Evolutionary conservation across 257 asterid species (phyloP), one percentile per base, ranked within the genome.

Genomic region (Datura wrightii): DNA sequence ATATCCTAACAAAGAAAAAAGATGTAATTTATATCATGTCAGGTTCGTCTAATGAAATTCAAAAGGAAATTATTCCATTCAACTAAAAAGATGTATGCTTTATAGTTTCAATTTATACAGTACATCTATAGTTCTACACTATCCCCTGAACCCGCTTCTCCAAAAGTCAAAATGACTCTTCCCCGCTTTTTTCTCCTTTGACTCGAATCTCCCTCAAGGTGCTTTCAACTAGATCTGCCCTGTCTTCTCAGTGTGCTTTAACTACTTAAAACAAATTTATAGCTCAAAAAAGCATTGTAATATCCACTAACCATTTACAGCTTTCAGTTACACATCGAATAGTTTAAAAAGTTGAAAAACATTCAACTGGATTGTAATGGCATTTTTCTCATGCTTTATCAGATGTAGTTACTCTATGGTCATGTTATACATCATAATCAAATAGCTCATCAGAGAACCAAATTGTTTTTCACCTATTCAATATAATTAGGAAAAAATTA

Each of bases 41-140:
- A 76, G n/a, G 48, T 76, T 76, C 81, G 6, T 76, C 81, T 14
- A 50, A 11, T 50, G 41, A 31, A 50, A 76, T 14, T 24, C 62
- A 76, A 76, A 76, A 76, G 60, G 60, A 76, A 44, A 48, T 14
- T 13, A 50, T 13, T 62, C 81, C n/a, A 5, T 72, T 46, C 42
- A 46, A 5, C 80, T 19, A 72, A 72, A 72, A 46, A 46, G 42
- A 46, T 19, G 42, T 19, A 19, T 10, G 42, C 19, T 10, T 19
- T n/a, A 10, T 46, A 11, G 3, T 46, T 46, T 46, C 18, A 37
- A 46, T 19, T 72, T 76, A 48, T 74, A 44, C 9, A 50, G 14
- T 48, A 74, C n/a, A 74, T 74, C 42, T 74, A 74, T 46, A 10
- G 54, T 41, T 70, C 37, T 44, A 18, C 37, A n/a, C 16, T 6